phyloP scores from a whole-genome alignment of 1,284 basidiomycete genomes.

The Cutaneotrichosporon cavernicola region DNA sequence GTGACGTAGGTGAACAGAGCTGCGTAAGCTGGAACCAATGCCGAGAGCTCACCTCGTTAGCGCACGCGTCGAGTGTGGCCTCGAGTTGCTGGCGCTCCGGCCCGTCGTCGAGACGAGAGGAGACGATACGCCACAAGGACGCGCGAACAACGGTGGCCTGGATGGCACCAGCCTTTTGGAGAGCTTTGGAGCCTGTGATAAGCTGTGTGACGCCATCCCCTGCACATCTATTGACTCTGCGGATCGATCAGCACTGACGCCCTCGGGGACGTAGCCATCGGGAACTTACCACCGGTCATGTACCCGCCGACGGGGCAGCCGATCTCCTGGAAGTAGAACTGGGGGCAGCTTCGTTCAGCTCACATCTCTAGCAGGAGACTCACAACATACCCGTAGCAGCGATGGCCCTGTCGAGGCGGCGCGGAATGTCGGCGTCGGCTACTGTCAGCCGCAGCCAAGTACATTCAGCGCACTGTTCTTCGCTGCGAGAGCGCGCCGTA shows the following conservation, averaged over 20 bases:
- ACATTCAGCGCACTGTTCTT: slow-evolving; percentile 26
- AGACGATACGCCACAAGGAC: slow-evolving; percentile 13
- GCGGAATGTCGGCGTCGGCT: slow-evolving; percentile 34
- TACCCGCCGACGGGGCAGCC: slow-evolving; percentile 39
- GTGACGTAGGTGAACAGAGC: slow-evolving; percentile 31
- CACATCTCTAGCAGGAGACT: slow-evolving; percentile 10
- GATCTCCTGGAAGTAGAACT: slow-evolving; percentile 40
- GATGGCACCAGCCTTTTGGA: slow-evolving; percentile 13
- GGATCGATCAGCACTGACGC: neutral
- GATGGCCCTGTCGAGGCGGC: slow-evolving; percentile 24
- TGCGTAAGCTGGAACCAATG: slow-evolving; percentile 18
- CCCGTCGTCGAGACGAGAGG: slow-evolving; percentile 14
- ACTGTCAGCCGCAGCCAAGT: neutral
- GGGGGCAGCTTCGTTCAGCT: slow-evolving; percentile 27
- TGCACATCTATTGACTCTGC: neutral
- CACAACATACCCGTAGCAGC: slow-evolving; percentile 40
- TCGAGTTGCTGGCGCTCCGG: slow-evolving; percentile 25
- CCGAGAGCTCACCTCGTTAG: slow-evolving; percentile 34
- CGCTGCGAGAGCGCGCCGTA: slow-evolving; percentile 30
- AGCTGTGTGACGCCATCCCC: neutral
- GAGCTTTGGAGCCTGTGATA: slow-evolving; percentile 11
- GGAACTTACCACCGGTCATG: slow-evolving; percentile 36
- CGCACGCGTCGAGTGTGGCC: slow-evolving; percentile 26
- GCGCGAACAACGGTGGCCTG: slow-evolving; percentile 13
- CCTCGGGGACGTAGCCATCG: neutral